Percentiles rank a stretch among this genome's conserved stretches.
These are phyloP conservation scores for Neofusicoccum umdonicola DNA, from an alignment of 2,329 filamentous ascomycete species.

Conservation along the genomic window DNA sequence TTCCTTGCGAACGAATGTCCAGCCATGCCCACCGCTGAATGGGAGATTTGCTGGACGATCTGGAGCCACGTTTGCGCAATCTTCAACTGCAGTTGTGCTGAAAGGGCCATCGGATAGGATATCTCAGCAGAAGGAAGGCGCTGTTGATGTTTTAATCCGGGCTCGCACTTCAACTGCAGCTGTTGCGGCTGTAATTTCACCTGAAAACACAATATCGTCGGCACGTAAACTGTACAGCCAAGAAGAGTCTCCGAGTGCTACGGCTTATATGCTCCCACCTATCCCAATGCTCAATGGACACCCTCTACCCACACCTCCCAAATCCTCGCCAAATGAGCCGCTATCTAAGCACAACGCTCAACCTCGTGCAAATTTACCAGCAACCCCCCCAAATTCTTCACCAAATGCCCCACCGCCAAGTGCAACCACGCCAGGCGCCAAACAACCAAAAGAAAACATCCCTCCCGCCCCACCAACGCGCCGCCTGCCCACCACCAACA, in stretches of 20 bases:
- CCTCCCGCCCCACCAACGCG: background rate
- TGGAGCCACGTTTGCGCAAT: background rate
- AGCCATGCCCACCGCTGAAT: background rate
- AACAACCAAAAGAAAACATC: background rate
- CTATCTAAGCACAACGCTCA: background rate
- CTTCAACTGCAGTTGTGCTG: background rate
- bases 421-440: background rate
- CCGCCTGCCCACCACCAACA: background rate
- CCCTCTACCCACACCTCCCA: background rate
- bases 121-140: background rate
- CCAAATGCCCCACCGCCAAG: background rate
- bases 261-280: background rate
- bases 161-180: background rate
- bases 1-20: background rate
- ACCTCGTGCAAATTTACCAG: background rate
- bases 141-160: background rate
- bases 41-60: too few species aligned
- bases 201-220: too few species aligned
- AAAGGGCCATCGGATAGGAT: background rate
- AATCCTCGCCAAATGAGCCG: background rate
- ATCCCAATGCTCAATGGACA: background rate
- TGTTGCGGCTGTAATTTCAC: background rate
- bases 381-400: background rate
- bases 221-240: too few species aligned
- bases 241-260: background rate